These are phyloP conservation scores for Saccharomycopsis fodiens DNA, from an alignment of 805 yeast genomes.

Conservation along the genomic window DNA sequence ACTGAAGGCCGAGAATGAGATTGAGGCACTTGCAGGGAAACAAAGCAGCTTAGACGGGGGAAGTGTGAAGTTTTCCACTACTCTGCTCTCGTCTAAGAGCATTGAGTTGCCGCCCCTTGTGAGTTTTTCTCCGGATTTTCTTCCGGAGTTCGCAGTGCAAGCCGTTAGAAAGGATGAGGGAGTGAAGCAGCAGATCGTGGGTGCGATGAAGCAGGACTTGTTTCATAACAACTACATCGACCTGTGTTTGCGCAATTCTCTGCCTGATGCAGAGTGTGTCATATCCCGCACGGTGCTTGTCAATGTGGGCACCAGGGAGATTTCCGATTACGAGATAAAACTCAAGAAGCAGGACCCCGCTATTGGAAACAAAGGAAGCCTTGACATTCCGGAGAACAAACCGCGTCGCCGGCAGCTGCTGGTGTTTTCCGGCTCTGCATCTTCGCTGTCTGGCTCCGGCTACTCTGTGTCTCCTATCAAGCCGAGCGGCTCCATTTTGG, in stretches of 20 bases:
- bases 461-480: constrained; percentile 6
- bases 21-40: background rate
- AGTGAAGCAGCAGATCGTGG: constrained; percentile 8
- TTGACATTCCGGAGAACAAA: background rate
- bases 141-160: constrained; percentile 20
- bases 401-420: constrained; percentile 6
- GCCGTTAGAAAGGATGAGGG: constrained; percentile 12
- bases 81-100: constrained; percentile 9
- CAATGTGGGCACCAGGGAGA: constrained; percentile 16
- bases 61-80: constrained; percentile 3
- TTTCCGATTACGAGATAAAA: constrained; percentile 15
- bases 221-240: constrained; percentile 20
- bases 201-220: constrained; percentile 19
- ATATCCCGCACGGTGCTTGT: constrained; percentile 16
- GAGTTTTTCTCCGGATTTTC: constrained; percentile 16
- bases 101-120: constrained; percentile 20
- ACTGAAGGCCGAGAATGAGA: background rate
- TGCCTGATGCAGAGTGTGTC: background rate
- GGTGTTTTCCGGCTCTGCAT: constrained; percentile 9
- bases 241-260: constrained; percentile 1
- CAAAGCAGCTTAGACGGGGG: too few species aligned
- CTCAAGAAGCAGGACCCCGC: background rate
- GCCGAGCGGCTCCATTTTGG: constrained; percentile 6
- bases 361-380: too few species aligned
- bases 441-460: background rate